Base-by-base conservation (phyloP, 192 early-diverging fungal species). In the Dissophora ornata region DNA sequence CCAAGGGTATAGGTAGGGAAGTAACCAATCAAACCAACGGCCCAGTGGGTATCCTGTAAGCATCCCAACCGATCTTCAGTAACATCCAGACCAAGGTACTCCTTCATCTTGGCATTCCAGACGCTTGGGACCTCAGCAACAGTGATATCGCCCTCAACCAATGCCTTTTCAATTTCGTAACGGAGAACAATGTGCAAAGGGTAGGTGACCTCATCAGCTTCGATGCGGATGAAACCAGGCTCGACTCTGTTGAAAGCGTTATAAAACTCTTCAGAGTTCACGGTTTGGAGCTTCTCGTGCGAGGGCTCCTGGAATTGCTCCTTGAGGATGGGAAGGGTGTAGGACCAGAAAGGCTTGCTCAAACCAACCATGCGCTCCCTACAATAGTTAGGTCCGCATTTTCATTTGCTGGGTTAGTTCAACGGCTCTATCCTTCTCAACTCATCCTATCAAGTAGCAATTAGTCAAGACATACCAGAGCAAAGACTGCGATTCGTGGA, bases 1-100 rank as follows among this genome's bases (percentile, higher is more conserved):
- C 79, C 81, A 25, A 82, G 34, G n/a, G 69, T 80, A 38, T 82
- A 82, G 2, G 81, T 82, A 18, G 81, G 81, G 57, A 82, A 80
- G 22, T 82, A 81, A 1, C 81, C 81, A 16, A 81, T 53, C 5
- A 67, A n/a, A 1, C 79, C 81, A 9, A 65, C 10, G 32, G 56
- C 51, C 81, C 81, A 82, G 36, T 82, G 81, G 13, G 58, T 71
- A 42, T 82, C 81, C 58, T 82, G 81, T 62, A 82, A 47, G 45
- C 60, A 66, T 21, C 81, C 81, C 4, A 50, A 13, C 7, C 53
- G 47, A 33, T 82, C 81, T 45, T 63, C 65, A 10, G 44, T 62
- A 8, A 73, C 62, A 16, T 65, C 69, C 30, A 81, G 28, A 41
- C 79, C 81, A 16, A 82, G 42, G 29, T 82, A 82, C 41, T 82